Evolutionary conservation across 148 eudicot genomes (phyloP).

Genomic region (Camellia sinensis): DNA sequence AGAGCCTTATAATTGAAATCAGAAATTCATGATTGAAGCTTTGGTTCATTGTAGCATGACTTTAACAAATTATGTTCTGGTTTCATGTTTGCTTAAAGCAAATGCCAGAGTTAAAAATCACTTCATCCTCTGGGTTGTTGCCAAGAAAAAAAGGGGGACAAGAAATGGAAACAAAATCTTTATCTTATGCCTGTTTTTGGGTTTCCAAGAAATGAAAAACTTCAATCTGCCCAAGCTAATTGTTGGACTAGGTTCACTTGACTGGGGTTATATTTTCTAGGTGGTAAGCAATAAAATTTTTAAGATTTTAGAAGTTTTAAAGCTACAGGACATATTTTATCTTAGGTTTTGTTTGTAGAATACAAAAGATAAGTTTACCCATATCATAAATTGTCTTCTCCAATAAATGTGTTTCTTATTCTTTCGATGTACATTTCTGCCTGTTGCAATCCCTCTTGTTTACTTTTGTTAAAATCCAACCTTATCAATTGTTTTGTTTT

Average conservation of each 20-base stretch:
- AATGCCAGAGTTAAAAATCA: not conserved
- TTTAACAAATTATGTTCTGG: not conserved
- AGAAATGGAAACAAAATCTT: not conserved
- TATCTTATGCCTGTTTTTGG: not conserved
- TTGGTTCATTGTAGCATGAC: not conserved
- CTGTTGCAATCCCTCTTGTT: not conserved
- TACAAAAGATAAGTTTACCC: not conserved
- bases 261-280: not conserved
- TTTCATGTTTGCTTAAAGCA: not conserved
- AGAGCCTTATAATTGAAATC: not conserved
- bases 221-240: not conserved
- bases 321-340: not conserved
- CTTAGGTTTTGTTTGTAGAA: not conserved
- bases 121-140: not conserved
- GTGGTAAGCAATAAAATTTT: not conserved
- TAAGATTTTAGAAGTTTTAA: not conserved
- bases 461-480: not conserved
- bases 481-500: not conserved
- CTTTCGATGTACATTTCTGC: not conserved
- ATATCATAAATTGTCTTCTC: not conserved
- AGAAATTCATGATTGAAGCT: not conserved
- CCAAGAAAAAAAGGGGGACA: not conserved
- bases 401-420: not conserved
- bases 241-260: conserved; percentile 1
- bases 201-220: not conserved